Base-by-base conservation (phyloP, 2,329 filamentous ascomycete species). In the Hypomyces rosellus region DNA sequence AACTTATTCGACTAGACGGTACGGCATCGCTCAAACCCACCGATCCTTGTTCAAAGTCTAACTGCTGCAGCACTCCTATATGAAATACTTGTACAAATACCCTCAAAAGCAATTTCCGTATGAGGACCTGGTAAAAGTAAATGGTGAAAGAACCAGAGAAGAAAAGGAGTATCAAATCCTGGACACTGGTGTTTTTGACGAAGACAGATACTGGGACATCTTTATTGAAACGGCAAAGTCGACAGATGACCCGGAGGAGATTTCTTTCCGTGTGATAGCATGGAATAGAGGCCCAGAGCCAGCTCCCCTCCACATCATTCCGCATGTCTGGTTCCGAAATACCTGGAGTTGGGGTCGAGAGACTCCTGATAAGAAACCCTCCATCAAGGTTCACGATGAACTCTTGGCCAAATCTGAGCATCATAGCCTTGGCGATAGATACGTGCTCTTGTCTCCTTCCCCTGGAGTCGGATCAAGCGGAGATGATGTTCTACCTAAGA, bases 51-150 rank as follows among this genome's bases (percentile, higher is more conserved):
- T 16, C 16, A n/a, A 34, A 36, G 51, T 48, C 59, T 56, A 63
- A 54, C 52, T 51, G 20, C 48, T 51, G 30, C 66, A 91, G 88
- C 91, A 96, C 70, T 95, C 92, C 25, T 97, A 97, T 75, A 97
- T 97, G 92, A 97, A 97, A 69, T 95, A 85, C 64, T 84, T 97
- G 59, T 97, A 97, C 80, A 97, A 97, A 70, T 95, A 96, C 62
- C 93, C 93, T 1, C 92, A 97, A 70, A 81, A 80, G 61, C 83
- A 85, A 56, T 97, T 97, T 63, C 93, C 92, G 2, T 97, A 97
- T 74, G 79, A 96, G 67, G 84, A 96, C 57, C 75, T 97, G 43
- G 74, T 95, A 57, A 75, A 88, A 56, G 89, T 95, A 64, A 97
- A 96, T 65, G 90, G 84, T 40, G 81, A 77, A 58, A 82, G 91